Base-by-base conservation (phyloP, 2,329 filamentous ascomycete species). In the Trichoderma atrobrunneum region DNA sequence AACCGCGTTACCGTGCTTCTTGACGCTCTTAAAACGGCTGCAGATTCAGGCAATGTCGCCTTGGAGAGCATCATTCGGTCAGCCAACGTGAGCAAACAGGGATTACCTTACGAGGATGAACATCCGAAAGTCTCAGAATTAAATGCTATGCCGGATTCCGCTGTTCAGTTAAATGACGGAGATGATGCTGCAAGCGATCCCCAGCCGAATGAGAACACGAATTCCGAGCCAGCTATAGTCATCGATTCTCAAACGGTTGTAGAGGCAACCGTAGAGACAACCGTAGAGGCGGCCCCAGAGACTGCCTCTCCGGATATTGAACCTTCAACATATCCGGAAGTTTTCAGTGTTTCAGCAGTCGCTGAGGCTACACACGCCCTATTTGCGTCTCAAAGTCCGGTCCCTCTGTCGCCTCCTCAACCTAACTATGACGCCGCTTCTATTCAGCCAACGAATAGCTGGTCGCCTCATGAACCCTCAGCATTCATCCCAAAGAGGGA, bases 1-100 rank as follows among this genome's bases (percentile, higher is more conserved):
- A 51, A 71, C n/a, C 30, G 69, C 8, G 43, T 71, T 32, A 61
- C 51, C 7, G 12, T 67, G 34, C 48, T 71, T 43, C 70, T 71
- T 21, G 21, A 21, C 5, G 39, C 61, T 11, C 28, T 71, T n/a
- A 71, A 71, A 36, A 60, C 26, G n/a, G 34, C 70, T 12, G 21
- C 54, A 4, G 70, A 60, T 61, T 71, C 70, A 8, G 62, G 70
- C 5, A 66, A 67, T 39, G 14, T 56, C 18, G 26, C 39, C n/a
- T 39, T 71, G 34, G 70, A 63, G 24, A 60, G 43, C 21, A 11
- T 71, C 14, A 43, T 71, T 51, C 70, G 70, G 14, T 18, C 70
- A 5, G 70, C 70, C 11, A 60, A 67, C 10, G n/a, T 71, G 14
- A 67, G 51, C 51, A 34, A 57, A 34, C 70, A 67, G 18, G 34